A percentile compares a stretch with the other conserved stretches of the same genome.
Evolutionary conservation across 805 yeast genomes (phyloP).

Genomic region (Wickerhamomyces subpelliculosus): DNA sequence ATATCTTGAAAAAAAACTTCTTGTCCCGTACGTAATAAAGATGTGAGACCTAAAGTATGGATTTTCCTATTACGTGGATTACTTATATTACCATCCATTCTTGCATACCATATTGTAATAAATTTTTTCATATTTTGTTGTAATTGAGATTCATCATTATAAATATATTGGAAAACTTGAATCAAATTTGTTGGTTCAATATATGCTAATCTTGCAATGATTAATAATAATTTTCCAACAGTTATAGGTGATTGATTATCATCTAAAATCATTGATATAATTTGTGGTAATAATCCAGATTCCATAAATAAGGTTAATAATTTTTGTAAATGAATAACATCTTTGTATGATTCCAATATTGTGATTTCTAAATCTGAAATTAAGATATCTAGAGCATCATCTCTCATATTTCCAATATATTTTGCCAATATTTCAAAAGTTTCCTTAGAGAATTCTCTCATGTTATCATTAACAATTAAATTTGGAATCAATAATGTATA

Average conservation of each 20-base stretch:
- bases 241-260: constrained; percentile 25
- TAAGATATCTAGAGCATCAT: constrained; percentile 56
- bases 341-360: constrained; percentile 18
- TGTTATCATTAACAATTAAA: constrained; percentile 27
- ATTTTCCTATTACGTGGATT: constrained; percentile 73
- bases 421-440: constrained; percentile 44
- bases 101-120: constrained; percentile 32
- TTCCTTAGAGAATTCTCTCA: constrained; percentile 27
- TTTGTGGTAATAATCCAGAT: constrained; percentile 19
- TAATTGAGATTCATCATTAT: constrained; percentile 19
- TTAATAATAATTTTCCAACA: constrained; percentile 26
- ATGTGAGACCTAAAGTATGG: constrained; percentile 53
- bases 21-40: constrained; percentile 36
- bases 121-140: constrained; percentile 23
- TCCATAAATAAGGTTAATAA: constrained; percentile 17
- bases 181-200: constrained; percentile 23
- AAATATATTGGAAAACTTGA: constrained; percentile 22
- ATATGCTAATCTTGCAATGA: constrained; percentile 30
- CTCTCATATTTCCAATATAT: constrained; percentile 57
- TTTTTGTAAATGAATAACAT: constrained; percentile 14
- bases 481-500: constrained; percentile 46
- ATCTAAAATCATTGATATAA: constrained; percentile 23
- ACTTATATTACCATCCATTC: constrained; percentile 48
- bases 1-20: constrained; percentile 23
- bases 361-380: constrained; percentile 48